Conservation (phyloP, 2,329 filamentous ascomycete species). For the Colletotrichum noveboracense region DNA sequence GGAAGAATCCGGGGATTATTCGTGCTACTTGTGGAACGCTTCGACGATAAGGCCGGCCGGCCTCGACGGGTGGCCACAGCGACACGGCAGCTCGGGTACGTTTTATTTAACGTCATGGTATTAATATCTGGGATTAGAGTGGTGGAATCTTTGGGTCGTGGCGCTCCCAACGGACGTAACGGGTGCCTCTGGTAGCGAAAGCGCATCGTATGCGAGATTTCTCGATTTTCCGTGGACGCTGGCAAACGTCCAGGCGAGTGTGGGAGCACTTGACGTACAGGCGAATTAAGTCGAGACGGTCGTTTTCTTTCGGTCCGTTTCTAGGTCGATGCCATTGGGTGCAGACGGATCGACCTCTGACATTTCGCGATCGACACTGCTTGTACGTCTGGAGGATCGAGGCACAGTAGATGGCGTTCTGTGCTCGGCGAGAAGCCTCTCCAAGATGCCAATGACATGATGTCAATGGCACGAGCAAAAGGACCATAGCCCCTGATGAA, state of each 20-base stretch:
- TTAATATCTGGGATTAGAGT: background rate
- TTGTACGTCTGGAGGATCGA: background rate
- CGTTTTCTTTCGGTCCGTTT: background rate
- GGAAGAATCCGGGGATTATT: slow-evolving; percentile 7
- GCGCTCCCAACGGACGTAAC: background rate
- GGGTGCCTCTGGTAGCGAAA: background rate
- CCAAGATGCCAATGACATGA: background rate
- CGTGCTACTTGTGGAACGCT: background rate
- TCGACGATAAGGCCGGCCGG: slow-evolving; percentile 7
- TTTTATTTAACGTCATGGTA: slow-evolving; percentile 8
- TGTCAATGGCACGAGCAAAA: background rate
- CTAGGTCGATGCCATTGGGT: background rate
- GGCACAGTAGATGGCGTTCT: background rate
- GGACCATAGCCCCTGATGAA: background rate
- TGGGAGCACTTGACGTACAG: background rate
- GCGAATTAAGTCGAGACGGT: background rate
- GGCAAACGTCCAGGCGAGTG: background rate
- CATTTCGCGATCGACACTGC: background rate
- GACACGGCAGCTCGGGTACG: background rate
- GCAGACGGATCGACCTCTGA: background rate
- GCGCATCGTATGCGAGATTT: background rate
- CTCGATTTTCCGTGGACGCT: background rate
- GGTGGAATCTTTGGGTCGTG: background rate
- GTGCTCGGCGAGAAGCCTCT: background rate
- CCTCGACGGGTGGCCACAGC: background rate